Evolutionary conservation across 306 rosid genomes (phyloP).

Genomic region (Sophora flavescens): DNA sequence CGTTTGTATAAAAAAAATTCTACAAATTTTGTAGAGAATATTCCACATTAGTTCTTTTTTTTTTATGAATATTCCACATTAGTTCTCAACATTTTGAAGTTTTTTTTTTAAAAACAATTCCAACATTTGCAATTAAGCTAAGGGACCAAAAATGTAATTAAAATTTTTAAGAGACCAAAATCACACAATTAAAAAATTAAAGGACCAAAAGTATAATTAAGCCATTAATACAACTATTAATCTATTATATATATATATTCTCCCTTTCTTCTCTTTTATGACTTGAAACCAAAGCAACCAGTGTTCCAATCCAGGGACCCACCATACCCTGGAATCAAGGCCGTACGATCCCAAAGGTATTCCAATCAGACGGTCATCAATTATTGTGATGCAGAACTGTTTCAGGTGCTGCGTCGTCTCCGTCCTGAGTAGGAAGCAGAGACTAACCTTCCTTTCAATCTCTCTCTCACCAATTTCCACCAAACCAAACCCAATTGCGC

Average conservation of each 20-base stretch:
- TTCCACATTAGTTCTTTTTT: not conserved
- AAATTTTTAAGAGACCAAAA: no score
- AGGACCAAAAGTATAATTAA: no score
- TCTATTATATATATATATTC: no score
- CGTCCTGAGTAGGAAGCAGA: conserved; percentile 48
- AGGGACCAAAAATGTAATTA: no score
- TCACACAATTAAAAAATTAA: no score
- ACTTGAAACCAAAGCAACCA: conserved; percentile 47
- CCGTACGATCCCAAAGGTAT: conserved; percentile 44
- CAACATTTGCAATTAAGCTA: no score
- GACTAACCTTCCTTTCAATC: conserved; percentile 41
- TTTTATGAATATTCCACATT: no score
- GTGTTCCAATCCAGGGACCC: not conserved
- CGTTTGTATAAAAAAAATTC: no score
- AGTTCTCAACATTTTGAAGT: no score
- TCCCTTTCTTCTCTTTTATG: not conserved
- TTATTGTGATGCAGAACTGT: conserved; percentile 32
- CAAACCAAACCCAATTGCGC: conserved; percentile 31
- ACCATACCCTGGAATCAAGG: not conserved
- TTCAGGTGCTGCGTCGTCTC: conserved; percentile 51
- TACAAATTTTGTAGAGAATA: not conserved
- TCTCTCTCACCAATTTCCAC: not conserved
- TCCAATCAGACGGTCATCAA: conserved; percentile 35
- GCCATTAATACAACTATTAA: no score
- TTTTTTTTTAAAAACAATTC: no score